Conservation (phyloP, 805 yeast genomes). For the Candida germanica region DNA sequence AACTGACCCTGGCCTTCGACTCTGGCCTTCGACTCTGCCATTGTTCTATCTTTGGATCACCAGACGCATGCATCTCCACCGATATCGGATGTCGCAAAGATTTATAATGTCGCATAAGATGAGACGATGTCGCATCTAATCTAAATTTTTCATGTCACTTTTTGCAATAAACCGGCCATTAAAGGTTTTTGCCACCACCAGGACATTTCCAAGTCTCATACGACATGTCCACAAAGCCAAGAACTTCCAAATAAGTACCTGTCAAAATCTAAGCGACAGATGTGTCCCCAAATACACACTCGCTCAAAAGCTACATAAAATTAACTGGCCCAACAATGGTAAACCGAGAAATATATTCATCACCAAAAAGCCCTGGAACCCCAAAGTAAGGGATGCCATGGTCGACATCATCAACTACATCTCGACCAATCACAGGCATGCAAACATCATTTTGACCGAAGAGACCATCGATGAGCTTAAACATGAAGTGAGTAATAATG, state of each 20-base stretch:
- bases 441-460: constrained; percentile 74
- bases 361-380: constrained; percentile 82
- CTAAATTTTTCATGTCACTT: no score
- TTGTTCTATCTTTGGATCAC: no score
- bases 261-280: constrained; percentile 9
- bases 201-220: no score
- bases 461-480: constrained; percentile 71
- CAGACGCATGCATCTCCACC: no score
- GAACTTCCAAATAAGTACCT: constrained; percentile 1
- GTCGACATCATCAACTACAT: constrained; percentile 60
- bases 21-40: no score
- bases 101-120: no score
- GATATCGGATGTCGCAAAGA: no score
- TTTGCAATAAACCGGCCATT: no score
- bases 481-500: constrained; percentile 17
- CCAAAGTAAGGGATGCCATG: constrained; percentile 62
- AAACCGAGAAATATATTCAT: constrained; percentile 66
- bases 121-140: no score
- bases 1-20: no score
- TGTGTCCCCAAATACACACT: constrained; percentile 9
- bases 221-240: not conserved
- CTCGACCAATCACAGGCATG: constrained; percentile 58
- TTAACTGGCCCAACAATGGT: constrained; percentile 5
- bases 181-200: no score
- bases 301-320: constrained; percentile 5